Conservation (phyloP, 495 filamentous ascomycete species). For the Chaetomium fimeti region DNA sequence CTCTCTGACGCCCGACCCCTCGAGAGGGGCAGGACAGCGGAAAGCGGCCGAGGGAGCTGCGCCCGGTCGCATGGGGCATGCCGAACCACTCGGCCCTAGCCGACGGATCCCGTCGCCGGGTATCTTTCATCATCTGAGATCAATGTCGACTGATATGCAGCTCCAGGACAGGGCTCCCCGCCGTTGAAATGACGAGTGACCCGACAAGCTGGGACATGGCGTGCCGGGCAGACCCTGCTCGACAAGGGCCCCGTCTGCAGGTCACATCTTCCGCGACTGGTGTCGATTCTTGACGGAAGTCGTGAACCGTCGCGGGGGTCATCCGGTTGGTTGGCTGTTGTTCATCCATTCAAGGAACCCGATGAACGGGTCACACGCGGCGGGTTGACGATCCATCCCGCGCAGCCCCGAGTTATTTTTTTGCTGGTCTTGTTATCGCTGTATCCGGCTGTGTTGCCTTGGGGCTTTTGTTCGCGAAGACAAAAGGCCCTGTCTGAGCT, state of each 20-base stretch:
- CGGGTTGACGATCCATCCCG: too few relatives aligned
- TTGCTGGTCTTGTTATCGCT: neutral
- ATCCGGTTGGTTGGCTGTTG: neutral
- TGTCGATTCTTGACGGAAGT: neutral
- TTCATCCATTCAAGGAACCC: neutral
- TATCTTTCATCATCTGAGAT: neutral
- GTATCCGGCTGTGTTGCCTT: neutral
- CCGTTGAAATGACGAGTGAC: neutral
- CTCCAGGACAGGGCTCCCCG: neutral
- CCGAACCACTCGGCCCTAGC: constrained; percentile 2
- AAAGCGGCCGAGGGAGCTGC: neutral
- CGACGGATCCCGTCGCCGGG: neutral
- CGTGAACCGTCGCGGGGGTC: neutral
- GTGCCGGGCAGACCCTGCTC: neutral
- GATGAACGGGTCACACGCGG: too few relatives aligned
- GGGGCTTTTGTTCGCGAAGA: neutral
- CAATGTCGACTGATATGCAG: neutral
- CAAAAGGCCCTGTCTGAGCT: neutral
- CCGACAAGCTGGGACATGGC: constrained; percentile 1
- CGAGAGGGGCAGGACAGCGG: neutral
- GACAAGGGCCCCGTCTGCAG: neutral
- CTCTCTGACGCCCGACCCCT: neutral
- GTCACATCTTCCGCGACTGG: neutral
- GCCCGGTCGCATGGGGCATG: neutral
- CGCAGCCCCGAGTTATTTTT: too few relatives aligned